Conservation (phyloP, 371 early-diverging fungal genomes). For the Mucor circinelloides region DNA sequence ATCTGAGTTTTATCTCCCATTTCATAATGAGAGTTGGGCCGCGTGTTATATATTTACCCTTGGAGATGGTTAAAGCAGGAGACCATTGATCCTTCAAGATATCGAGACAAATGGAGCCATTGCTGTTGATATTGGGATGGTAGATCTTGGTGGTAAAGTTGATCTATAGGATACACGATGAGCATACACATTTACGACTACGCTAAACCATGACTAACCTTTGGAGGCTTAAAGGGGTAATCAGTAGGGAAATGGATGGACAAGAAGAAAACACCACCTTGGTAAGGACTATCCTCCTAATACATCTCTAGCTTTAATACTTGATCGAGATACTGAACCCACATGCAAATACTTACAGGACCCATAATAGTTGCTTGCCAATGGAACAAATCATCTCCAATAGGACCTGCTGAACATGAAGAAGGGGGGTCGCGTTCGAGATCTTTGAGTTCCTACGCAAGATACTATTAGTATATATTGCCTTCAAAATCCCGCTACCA, state of each 20-base stretch:
- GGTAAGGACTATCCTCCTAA: conserved; percentile 70
- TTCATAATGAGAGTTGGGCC: background rate
- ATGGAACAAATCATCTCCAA: conserved; percentile 86
- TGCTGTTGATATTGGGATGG: conserved; percentile 99
- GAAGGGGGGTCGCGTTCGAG: conserved; percentile 95
- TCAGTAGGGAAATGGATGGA: conserved; percentile 98
- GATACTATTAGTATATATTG: background rate
- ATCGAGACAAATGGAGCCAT: conserved; percentile 98
- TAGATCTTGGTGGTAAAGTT: conserved; percentile 97
- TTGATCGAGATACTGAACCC: background rate
- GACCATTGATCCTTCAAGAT: conserved; percentile 99
- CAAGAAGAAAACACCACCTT: conserved; percentile 95
- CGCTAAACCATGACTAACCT: conserved; percentile 48
- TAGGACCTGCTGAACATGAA: conserved; percentile 92
- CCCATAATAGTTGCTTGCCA: conserved; percentile 98
- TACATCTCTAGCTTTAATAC: background rate
- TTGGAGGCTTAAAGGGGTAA: conserved; percentile 99
- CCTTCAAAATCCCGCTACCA: background rate
- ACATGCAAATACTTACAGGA: conserved; percentile 42
- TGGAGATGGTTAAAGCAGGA: conserved; percentile 97
- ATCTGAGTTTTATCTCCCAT: background rate
- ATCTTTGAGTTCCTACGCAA: conserved; percentile 88
- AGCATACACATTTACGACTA: background rate
- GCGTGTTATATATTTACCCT: conserved; percentile 54
- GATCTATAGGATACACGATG: conserved; percentile 50